A percentile compares a stretch with the other conserved stretches of the same genome.
Evolutionary conservation across 345 rosid genomes (phyloP).

Genomic region (Eucalyptus camaldulensis): DNA sequence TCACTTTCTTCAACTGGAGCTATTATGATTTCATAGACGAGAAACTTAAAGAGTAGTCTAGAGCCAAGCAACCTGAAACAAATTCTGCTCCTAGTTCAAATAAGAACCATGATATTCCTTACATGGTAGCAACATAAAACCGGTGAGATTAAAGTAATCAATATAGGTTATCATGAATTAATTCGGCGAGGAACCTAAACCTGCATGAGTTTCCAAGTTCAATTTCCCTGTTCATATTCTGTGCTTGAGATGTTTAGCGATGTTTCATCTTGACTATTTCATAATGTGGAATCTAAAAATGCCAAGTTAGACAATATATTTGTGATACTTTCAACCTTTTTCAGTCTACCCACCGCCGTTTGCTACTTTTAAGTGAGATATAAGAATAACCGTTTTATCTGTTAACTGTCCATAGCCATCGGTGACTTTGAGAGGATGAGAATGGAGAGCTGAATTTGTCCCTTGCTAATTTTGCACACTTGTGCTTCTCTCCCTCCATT

Average conservation of each 20-base stretch:
- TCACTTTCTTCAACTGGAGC: neutral
- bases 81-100: neutral
- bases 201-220: neutral
- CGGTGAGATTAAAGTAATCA: neutral
- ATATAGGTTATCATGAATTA: neutral
- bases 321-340: neutral
- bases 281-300: neutral
- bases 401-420: neutral
- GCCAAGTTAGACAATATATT: neutral
- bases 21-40: neutral
- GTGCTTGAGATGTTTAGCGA: neutral
- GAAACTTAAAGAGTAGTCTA: neutral
- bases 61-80: neutral
- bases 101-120: neutral
- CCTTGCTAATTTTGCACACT: neutral
- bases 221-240: neutral
- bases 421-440: neutral
- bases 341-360: neutral
- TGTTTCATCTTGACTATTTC: neutral
- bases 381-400: neutral
- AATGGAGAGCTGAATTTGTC: neutral
- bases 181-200: neutral
- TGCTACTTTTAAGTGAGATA: neutral
- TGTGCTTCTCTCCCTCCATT: neutral
- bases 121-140: neutral